Conservation (phyloP, 2,329 filamentous ascomycete genomes). For the Camillea tinctor region DNA sequence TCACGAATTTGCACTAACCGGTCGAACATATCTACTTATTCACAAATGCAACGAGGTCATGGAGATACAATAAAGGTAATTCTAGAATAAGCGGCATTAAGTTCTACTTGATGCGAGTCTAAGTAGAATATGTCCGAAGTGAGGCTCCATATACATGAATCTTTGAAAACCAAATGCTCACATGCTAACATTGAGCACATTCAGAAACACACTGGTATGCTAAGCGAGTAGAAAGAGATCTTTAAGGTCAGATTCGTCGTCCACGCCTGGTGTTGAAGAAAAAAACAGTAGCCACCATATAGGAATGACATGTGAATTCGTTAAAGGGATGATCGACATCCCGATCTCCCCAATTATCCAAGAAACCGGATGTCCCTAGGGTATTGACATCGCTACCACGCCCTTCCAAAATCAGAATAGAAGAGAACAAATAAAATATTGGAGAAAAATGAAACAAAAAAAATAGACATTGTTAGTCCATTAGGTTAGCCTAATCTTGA, state of each 20-base stretch:
- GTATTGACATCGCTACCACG: background rate
- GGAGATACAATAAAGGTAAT: background rate
- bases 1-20: background rate
- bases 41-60: background rate
- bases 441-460: too few species aligned
- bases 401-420: background rate
- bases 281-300: background rate
- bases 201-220: background rate
- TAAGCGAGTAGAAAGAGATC: background rate
- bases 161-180: background rate
- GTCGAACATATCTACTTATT: background rate
- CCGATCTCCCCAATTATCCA: background rate
- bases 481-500: background rate
- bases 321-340: background rate
- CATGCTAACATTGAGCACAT: background rate
- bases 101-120: background rate
- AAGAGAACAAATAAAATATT: background rate
- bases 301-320: background rate
- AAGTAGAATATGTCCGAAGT: background rate
- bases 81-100: background rate
- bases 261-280: background rate
- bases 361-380: background rate
- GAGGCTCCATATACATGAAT: background rate
- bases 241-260: background rate
- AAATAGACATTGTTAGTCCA: too few species aligned